phyloP scores from a whole-genome alignment of 2,329 filamentous ascomycete genomes.

The Geosmithia flava region DNA sequence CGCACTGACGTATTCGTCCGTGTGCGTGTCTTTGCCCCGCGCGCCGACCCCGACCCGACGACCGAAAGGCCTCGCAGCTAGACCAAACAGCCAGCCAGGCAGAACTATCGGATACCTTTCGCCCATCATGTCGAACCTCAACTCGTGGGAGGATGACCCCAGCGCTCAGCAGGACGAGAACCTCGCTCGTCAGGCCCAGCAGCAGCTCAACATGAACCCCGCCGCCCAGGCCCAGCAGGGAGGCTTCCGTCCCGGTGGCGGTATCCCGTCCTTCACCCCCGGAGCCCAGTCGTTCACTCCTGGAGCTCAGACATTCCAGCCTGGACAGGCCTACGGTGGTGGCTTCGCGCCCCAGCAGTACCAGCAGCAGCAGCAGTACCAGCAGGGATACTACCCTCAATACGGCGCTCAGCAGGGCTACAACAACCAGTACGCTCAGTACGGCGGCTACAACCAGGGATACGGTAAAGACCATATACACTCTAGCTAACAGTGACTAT shows the following conservation, averaged over 20 bases:
- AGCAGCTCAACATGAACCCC: conserved; percentile 62
- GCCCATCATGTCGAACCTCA: conserved; percentile 67
- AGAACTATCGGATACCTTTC: not conserved
- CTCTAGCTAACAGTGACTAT: conserved; percentile 3
- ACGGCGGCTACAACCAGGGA: conserved; percentile 36
- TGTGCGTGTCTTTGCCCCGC: not conserved
- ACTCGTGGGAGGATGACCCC: conserved; percentile 90
- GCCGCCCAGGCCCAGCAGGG: conserved; percentile 24
- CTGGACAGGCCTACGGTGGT: conserved; percentile 50
- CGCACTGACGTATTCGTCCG: too few relatives aligned
- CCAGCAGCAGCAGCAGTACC: conserved; percentile 36
- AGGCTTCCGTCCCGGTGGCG: conserved; percentile 42
- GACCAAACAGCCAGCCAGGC: too few relatives aligned
- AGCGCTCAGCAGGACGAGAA: conserved; percentile 67
- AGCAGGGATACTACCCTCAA: conserved; percentile 45
- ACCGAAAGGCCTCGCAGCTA: not conserved
- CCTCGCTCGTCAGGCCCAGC: conserved; percentile 64
- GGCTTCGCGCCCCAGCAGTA: conserved; percentile 32
- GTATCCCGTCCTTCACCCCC: conserved; percentile 52
- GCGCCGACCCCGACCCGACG: not conserved
- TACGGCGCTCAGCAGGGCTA: conserved; percentile 39
- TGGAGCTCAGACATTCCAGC: conserved; percentile 57
- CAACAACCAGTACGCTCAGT: conserved; percentile 38
- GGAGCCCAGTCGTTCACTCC: conserved; percentile 64
- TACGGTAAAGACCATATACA: conserved; percentile 19